Percentiles rank a stretch among this genome's conserved stretches.
Evolutionary conservation across 345 rosid species (phyloP).

Genomic region (Sonneratia alba): DNA sequence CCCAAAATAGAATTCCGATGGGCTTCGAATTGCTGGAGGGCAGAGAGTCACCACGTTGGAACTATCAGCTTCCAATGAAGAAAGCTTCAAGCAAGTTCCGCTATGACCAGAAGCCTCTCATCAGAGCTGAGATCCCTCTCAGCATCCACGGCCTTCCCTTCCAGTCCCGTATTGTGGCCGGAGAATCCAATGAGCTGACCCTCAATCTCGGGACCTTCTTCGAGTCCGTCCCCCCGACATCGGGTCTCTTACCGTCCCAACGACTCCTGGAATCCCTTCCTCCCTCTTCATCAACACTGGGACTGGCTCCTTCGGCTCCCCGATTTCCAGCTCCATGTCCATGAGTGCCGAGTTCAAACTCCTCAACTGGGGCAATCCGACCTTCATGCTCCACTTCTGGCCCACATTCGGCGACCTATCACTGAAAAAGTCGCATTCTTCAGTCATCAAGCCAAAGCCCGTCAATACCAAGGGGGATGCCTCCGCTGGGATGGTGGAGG

Average conservation of each 20-base stretch:
- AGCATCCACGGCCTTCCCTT: slow-evolving; percentile 74
- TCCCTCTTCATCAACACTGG: slow-evolving; percentile 77
- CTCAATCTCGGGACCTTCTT: slow-evolving; percentile 74
- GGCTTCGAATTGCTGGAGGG: background rate
- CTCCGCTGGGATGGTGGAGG: slow-evolving; percentile 52
- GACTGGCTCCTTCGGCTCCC: slow-evolving; percentile 74
- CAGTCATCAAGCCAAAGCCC: slow-evolving; percentile 23
- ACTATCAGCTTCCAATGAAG: slow-evolving; percentile 22
- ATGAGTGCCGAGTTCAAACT: slow-evolving; percentile 91
- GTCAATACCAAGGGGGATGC: slow-evolving; percentile 34
- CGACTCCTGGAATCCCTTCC: slow-evolving; percentile 68
- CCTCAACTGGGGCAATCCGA: slow-evolving; percentile 53
- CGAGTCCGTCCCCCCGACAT: slow-evolving; percentile 53
- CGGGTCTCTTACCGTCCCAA: slow-evolving; percentile 84
- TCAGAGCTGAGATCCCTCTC: slow-evolving; percentile 76
- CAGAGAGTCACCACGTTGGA: no score
- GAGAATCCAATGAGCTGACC: slow-evolving; percentile 72
- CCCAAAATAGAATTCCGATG: no score
- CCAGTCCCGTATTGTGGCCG: slow-evolving; percentile 85
- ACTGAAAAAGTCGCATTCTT: slow-evolving; percentile 65
- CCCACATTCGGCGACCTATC: slow-evolving; percentile 86
- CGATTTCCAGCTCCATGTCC: slow-evolving; percentile 51
- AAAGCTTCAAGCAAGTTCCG: slow-evolving; percentile 93
- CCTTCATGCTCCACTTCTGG: slow-evolving; percentile 86
- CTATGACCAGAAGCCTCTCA: slow-evolving; percentile 69